phyloP scores from a whole-genome alignment of 306 rosid species.

The Oxytropis ochrocephala region DNA sequence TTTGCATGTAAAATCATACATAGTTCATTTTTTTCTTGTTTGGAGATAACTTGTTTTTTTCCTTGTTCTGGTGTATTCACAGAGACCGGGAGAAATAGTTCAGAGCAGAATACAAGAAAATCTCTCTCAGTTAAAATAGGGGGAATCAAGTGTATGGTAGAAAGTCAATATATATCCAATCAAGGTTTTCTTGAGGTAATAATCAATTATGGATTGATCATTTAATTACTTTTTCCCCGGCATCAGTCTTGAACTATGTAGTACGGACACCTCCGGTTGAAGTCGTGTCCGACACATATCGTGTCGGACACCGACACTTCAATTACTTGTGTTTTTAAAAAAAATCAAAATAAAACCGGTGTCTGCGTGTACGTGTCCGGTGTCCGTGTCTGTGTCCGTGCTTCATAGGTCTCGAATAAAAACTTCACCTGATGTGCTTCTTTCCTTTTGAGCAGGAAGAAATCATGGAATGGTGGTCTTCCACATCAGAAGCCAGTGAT shows the following conservation, averaged over 20 bases:
- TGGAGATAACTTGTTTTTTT: background rate
- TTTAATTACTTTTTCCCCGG: too few relatives aligned
- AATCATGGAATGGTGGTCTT: conserved; percentile 82
- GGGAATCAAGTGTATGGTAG: conserved; percentile 55
- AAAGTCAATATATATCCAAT: conserved; percentile 70
- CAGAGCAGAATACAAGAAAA: conserved; percentile 27
- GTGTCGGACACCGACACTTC: too few relatives aligned
- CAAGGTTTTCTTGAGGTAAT: conserved; percentile 87
- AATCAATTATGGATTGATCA: background rate
- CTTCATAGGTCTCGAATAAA: too few relatives aligned
- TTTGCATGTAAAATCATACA: background rate
- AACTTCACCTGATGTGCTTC: background rate
- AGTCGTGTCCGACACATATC: too few relatives aligned
- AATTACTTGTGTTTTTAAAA: too few relatives aligned
- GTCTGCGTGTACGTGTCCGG: too few relatives aligned
- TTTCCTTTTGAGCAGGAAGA: conserved; percentile 59
- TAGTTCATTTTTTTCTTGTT: background rate
- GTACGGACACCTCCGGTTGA: too few relatives aligned
- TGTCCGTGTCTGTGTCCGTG: too few relatives aligned
- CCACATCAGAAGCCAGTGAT: conserved; percentile 35
- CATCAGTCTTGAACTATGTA: too few relatives aligned
- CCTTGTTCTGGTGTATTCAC: conserved; percentile 16
- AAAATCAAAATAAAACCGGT: too few relatives aligned
- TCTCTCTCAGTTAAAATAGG: conserved; percentile 57
- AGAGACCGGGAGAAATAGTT: conserved; percentile 41